Evolutionary conservation across 1,284 basidiomycete genomes (phyloP).

Genomic region (Ceratobasidium sp.): DNA sequence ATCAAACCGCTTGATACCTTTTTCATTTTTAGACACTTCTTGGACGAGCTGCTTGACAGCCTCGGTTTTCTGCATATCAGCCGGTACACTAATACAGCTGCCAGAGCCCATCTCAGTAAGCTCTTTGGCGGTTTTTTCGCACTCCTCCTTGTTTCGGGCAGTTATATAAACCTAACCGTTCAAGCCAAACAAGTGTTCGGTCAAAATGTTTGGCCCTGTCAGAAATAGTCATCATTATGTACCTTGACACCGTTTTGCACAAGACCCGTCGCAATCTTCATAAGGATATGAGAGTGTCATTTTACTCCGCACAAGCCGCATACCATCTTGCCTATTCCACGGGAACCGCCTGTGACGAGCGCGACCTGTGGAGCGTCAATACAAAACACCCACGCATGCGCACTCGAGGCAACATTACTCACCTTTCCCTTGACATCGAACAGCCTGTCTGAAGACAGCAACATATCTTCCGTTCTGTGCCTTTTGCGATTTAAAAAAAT

Average conservation of each 20-base stretch:
- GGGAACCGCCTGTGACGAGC: slow-evolving; percentile 78
- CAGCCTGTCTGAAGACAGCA: slow-evolving; percentile 62
- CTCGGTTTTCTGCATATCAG: slow-evolving; percentile 70
- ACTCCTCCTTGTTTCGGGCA: slow-evolving; percentile 70
- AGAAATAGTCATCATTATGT: slow-evolving; percentile 39
- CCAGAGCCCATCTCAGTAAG: slow-evolving; percentile 71
- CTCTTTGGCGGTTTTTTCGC: slow-evolving; percentile 68
- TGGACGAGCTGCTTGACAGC: slow-evolving; percentile 69
- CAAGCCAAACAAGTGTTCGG: no score
- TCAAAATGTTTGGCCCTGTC: no score
- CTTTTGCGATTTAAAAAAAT: no score
- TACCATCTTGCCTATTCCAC: slow-evolving; percentile 79
- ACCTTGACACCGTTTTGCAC: slow-evolving; percentile 76
- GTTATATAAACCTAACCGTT: slow-evolving; percentile 74
- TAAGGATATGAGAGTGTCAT: not conserved
- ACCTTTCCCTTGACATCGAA: slow-evolving; percentile 71
- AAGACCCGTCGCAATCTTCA: slow-evolving; percentile 75
- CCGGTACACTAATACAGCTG: slow-evolving; percentile 69
- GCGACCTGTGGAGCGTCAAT: slow-evolving; percentile 60
- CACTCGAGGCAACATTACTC: not conserved
- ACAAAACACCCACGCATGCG: not conserved
- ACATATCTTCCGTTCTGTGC: slow-evolving; percentile 60
- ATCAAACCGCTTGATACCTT: slow-evolving; percentile 66
- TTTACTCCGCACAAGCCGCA: slow-evolving; percentile 49
- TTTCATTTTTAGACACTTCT: slow-evolving; percentile 61